Conservation (phyloP, 1,284 basidiomycete species). For the Leucoagaricus sp. region DNA sequence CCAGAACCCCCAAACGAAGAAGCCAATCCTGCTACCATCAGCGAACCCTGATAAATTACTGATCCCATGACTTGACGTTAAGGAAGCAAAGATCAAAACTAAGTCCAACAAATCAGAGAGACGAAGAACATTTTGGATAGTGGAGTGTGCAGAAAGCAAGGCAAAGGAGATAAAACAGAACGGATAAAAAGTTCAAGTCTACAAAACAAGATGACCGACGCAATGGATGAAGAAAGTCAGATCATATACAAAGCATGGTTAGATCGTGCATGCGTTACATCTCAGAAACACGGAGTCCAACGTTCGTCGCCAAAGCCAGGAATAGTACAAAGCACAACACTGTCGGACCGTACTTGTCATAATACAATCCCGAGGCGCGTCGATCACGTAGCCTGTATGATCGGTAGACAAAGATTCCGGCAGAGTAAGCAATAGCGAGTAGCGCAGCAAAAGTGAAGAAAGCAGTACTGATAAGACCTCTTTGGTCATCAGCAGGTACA, state of each 20-base stretch:
- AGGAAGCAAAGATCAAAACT: not conserved
- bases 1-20: no score
- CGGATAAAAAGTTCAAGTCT: not conserved
- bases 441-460: conserved; percentile 91
- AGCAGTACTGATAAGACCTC: conserved; percentile 82
- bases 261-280: conserved; percentile 30
- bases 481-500: conserved; percentile 70
- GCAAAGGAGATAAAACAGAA: not conserved
- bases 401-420: conserved; percentile 87
- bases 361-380: conserved; percentile 81
- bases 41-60: conserved; percentile 10
- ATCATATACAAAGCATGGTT: not conserved
- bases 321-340: conserved; percentile 73
- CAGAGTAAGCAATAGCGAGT: conserved; percentile 88
- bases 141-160: not conserved
- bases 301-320: conserved; percentile 74
- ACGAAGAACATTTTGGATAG: not conserved
- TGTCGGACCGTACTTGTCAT: conserved; percentile 87
- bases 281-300: conserved; percentile 60
- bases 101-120: not conserved
- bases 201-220: not conserved
- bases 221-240: not conserved
- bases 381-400: conserved; percentile 75
- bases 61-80: not conserved
- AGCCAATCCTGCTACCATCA: not conserved